These are phyloP conservation scores for Colletotrichum sp. DNA, from an alignment of 2,329 filamentous ascomycete genomes.

Conservation along the genomic window DNA sequence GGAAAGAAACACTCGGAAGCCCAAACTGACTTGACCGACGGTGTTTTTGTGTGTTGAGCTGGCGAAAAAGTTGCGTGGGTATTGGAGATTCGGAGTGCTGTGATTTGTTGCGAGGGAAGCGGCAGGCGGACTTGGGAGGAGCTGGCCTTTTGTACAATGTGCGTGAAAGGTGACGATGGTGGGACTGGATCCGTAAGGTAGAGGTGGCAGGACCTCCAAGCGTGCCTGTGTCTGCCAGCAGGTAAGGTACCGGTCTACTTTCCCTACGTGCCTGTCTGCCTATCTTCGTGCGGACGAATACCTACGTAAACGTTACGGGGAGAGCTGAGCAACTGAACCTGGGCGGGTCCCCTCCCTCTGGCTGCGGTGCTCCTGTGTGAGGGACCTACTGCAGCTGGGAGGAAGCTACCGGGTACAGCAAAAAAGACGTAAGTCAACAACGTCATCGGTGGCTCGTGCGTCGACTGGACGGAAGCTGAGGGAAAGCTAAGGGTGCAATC, in stretches of 20 bases:
- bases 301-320: background rate
- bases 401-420: background rate
- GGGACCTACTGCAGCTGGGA: background rate
- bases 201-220: slow-evolving; percentile 10
- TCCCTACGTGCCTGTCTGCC: background rate
- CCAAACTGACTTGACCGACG: slow-evolving; percentile 20
- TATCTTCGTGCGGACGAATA: background rate
- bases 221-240: background rate
- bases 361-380: background rate
- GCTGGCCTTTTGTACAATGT: slow-evolving; percentile 22
- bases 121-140: slow-evolving; percentile 7
- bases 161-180: slow-evolving; percentile 21
- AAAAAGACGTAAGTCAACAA: slow-evolving; percentile 23
- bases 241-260: background rate
- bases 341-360: background rate
- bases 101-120: slow-evolving; percentile 2
- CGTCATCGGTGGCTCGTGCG: slow-evolving; percentile 25
- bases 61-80: background rate
- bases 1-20: slow-evolving; percentile 7
- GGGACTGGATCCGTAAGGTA: background rate
- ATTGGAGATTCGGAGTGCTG: background rate
- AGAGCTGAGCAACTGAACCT: background rate
- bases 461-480: background rate
- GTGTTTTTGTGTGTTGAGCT: background rate
- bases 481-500: background rate